Percentiles rank a stretch among this genome's conserved stretches.
Conservation (phyloP, 176 grass and related monocot genomes). For the Rhipidocladum racemiflorum region DNA sequence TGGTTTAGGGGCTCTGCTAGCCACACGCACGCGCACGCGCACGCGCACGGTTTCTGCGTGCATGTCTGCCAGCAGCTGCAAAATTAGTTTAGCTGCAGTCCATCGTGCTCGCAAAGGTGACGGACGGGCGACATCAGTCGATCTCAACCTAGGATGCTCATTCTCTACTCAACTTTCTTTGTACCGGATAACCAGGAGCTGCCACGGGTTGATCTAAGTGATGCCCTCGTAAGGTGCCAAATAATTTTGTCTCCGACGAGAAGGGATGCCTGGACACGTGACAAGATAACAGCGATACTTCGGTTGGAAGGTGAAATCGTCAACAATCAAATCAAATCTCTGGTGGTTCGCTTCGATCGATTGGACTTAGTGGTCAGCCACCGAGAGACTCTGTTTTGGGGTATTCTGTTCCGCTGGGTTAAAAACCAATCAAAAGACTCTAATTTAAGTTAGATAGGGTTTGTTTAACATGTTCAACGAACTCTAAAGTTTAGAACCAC, state of each 20-base stretch:
- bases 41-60: neutral
- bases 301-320: constrained; percentile 6
- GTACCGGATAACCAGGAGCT: neutral
- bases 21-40: neutral
- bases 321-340: constrained; percentile 1
- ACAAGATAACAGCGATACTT: neutral
- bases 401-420: too few relatives aligned
- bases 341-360: neutral
- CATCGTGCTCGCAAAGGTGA: neutral
- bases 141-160: constrained; percentile 22
- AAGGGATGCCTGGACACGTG: neutral
- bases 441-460: too few relatives aligned
- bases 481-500: too few relatives aligned
- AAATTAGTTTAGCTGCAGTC: neutral
- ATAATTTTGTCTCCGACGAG: constrained; percentile 24
- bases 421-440: too few relatives aligned
- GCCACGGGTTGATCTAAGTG: neutral
- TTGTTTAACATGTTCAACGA: too few relatives aligned
- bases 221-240: neutral
- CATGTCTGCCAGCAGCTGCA: neutral
- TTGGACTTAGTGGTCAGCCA: neutral
- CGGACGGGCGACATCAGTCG: neutral
- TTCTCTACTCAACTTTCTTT: neutral
- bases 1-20: too few relatives aligned
- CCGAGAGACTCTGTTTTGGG: neutral